A percentile compares a stretch with the other conserved stretches of the same genome.
phyloP scores from a whole-genome alignment of 371 early-diverging fungal species.

The Actinomortierella wolfii region DNA sequence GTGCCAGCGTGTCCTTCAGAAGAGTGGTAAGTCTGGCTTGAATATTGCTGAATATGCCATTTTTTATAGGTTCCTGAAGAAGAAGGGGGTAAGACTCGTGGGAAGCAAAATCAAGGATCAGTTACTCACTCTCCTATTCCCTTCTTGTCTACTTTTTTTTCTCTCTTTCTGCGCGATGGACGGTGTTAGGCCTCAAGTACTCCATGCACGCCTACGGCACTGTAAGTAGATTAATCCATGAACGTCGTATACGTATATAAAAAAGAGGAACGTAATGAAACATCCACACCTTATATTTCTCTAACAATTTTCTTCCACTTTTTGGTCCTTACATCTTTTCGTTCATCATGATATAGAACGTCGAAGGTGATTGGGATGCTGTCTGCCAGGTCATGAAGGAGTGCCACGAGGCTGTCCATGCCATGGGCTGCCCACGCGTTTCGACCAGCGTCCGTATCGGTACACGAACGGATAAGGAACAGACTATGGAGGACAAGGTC shows the following conservation, averaged over 20 bases:
- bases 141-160: neutral
- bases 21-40: constrained; percentile 35
- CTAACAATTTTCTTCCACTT: neutral
- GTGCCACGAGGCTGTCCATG: constrained; percentile 45
- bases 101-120: no score
- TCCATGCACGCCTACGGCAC: no score
- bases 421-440: constrained; percentile 46
- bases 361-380: constrained; percentile 46
- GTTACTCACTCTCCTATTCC: no score
- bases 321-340: neutral
- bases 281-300: neutral
- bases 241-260: no score
- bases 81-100: no score
- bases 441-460: constrained; percentile 47
- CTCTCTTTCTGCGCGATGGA: neutral
- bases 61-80: no score
- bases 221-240: no score
- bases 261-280: no score
- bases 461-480: constrained; percentile 44
- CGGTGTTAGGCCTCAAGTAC: no score
- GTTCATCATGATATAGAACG: no score
- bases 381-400: constrained; percentile 45
- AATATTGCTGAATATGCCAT: no score
- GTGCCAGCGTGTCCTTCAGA: constrained; percentile 44
- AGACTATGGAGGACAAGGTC: constrained; percentile 45